A percentile compares a stretch with the other conserved stretches of the same genome.
These are phyloP conservation scores for Diplodia sapinea DNA, from an alignment of 2,329 filamentous ascomycete species.

Conservation along the genomic window DNA sequence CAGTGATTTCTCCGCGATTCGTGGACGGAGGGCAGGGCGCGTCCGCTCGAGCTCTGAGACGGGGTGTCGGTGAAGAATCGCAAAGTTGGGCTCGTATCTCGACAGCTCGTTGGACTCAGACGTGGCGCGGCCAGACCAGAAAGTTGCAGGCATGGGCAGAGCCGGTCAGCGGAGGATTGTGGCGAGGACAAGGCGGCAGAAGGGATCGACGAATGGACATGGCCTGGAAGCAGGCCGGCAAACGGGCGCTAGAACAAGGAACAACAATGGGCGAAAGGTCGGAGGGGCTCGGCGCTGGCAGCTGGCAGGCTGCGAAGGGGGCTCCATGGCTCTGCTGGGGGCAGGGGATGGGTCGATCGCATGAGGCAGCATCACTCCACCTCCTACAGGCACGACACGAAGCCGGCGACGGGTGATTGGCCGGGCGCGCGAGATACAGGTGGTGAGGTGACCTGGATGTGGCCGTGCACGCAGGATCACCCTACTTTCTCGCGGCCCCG, in stretches of 20 bases:
- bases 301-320: not conserved
- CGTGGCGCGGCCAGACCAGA: conserved; percentile 5
- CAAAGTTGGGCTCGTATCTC: not conserved
- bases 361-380: conserved; percentile 1
- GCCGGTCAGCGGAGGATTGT: conserved; percentile 26
- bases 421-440: not conserved
- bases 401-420: not conserved
- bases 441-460: not conserved
- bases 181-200: not conserved
- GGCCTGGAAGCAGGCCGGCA: conserved; percentile 14
- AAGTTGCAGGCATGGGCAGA: not conserved
- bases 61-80: not conserved
- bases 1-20: not conserved
- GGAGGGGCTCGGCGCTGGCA: conserved; percentile 1
- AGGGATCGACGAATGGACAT: not conserved
- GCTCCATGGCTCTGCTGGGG: not conserved
- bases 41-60: not conserved
- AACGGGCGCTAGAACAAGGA: not conserved
- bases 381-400: not conserved
- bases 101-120: not conserved
- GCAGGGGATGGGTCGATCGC: conserved; percentile 1
- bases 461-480: conserved; percentile 16
- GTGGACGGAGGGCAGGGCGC: not conserved
- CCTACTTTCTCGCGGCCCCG: conserved; percentile 13
- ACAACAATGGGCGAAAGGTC: not conserved